Conservation (phyloP, 2,329 filamentous ascomycete species). For the Nannizziopsis barbatae region DNA sequence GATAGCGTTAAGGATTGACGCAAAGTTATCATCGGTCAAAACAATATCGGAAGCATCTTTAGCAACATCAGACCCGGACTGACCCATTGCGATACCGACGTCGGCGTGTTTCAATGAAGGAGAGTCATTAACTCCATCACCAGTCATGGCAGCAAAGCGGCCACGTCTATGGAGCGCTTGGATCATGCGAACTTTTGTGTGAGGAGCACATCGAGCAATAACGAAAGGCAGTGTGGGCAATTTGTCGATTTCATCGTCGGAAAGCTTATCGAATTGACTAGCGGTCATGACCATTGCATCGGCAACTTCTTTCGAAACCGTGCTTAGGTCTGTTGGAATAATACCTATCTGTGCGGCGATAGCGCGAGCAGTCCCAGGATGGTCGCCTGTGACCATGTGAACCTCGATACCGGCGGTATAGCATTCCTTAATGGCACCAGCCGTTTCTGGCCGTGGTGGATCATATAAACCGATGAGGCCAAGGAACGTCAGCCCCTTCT, state of each 20-base stretch:
- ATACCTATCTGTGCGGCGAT: slow-evolving; percentile 73
- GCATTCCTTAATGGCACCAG: slow-evolving; percentile 57
- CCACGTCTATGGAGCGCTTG: slow-evolving; percentile 48
- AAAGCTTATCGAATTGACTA: slow-evolving; percentile 65
- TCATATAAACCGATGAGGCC: slow-evolving; percentile 83
- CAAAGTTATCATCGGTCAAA: slow-evolving; percentile 43
- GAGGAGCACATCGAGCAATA: slow-evolving; percentile 48
- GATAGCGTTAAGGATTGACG: slow-evolving; percentile 72
- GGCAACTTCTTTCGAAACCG: slow-evolving; percentile 52
- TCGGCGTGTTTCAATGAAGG: slow-evolving; percentile 71
- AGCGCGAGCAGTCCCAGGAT: slow-evolving; percentile 64
- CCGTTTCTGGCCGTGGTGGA: slow-evolving; percentile 71
- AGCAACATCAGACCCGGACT: slow-evolving; percentile 70
- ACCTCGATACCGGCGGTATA: slow-evolving; percentile 64
- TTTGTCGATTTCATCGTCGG: slow-evolving; percentile 58
- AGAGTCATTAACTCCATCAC: slow-evolving; percentile 79
- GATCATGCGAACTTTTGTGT: slow-evolving; percentile 76
- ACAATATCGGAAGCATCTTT: slow-evolving; percentile 54
- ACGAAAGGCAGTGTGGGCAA: slow-evolving; percentile 47
- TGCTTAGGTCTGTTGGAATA: slow-evolving; percentile 51
- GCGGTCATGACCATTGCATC: slow-evolving; percentile 62
- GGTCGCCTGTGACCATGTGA: slow-evolving; percentile 77
- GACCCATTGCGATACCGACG: slow-evolving; percentile 79
- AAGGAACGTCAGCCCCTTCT: slow-evolving; percentile 58
- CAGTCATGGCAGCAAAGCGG: slow-evolving; percentile 75